Conservation (phyloP, 305 asterid genomes). For the Fraxinus nigra region DNA sequence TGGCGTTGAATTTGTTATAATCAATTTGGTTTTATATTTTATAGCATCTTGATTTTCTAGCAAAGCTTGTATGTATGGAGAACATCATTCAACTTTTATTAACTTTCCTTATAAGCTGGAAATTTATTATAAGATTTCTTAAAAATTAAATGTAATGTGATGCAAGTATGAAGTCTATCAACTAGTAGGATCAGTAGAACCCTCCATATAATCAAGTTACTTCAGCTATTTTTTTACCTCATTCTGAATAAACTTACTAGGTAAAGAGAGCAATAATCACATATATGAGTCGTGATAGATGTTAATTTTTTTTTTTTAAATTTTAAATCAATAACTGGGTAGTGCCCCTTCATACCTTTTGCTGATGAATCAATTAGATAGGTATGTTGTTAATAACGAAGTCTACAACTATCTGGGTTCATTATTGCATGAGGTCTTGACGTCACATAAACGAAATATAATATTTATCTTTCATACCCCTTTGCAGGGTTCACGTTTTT, state of each 20-base stretch:
- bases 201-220: conserved; percentile 1
- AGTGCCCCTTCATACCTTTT: neutral
- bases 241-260: neutral
- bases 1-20: conserved; percentile 4
- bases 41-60: conserved; percentile 1
- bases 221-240: neutral
- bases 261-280: neutral
- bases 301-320: neutral
- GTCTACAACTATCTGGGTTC: neutral
- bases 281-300: neutral
- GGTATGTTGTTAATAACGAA: neutral
- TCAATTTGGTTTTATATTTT: neutral
- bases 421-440: neutral
- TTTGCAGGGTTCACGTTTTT: conserved; percentile 88
- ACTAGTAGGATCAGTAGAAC: neutral
- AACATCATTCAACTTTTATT: neutral
- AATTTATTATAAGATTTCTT: neutral
- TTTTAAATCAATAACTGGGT: neutral
- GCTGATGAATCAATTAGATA: neutral
- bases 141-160: neutral
- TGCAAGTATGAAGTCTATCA: neutral
- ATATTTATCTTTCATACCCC: conserved; percentile 11
- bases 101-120: neutral
- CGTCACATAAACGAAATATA: neutral
- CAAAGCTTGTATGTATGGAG: neutral